phyloP scores from a whole-genome alignment of 257 asterid species.

The Cordia subcordata region DNA sequence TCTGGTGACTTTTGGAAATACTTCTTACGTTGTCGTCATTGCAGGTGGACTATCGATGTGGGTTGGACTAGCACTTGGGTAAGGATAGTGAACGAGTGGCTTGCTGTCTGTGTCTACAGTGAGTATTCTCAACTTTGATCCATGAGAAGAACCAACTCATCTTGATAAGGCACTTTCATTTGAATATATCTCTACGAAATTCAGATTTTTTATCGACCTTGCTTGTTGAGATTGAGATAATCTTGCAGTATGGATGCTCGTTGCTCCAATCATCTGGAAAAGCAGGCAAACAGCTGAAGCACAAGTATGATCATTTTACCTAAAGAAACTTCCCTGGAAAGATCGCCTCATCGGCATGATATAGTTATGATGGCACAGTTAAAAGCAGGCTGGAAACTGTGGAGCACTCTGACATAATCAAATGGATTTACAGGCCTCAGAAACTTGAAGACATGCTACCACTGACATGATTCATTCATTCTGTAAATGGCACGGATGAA shows the following conservation, averaged over 20 bases:
- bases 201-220: background rate
- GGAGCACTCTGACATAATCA: too few species aligned
- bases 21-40: background rate
- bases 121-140: conserved; percentile 13
- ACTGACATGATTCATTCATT: too few species aligned
- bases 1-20: too few species aligned
- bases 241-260: conserved; percentile 47
- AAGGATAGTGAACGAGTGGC: conserved; percentile 53
- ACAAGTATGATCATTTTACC: conserved; percentile 9
- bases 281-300: conserved; percentile 31
- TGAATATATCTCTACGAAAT: background rate
- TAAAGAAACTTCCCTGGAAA: background rate
- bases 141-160: background rate
- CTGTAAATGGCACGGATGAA: background rate
- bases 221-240: background rate
- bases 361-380: too few species aligned
- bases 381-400: too few species aligned
- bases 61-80: conserved; percentile 63
- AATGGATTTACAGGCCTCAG: too few species aligned
- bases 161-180: background rate
- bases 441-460: too few species aligned
- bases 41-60: conserved; percentile 48
- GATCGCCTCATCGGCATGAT: background rate
- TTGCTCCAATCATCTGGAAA: conserved; percentile 45
- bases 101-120: conserved; percentile 45